These are phyloP conservation scores for Cladorrhinum sp. DNA, from an alignment of 2,329 filamentous ascomycete species.

Conservation along the genomic window DNA sequence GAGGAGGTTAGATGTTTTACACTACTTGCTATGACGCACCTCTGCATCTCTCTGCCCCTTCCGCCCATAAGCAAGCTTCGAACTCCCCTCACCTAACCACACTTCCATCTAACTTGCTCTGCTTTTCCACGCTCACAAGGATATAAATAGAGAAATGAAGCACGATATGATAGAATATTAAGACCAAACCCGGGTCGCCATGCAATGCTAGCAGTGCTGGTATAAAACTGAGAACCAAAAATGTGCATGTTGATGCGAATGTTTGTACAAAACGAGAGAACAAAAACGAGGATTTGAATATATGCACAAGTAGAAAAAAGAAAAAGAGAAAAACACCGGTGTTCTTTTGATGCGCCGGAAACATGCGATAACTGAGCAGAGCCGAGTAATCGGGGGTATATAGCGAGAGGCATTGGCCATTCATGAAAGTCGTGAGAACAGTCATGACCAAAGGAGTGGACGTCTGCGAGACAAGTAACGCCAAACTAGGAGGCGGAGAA, in stretches of 20 bases:
- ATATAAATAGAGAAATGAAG: neutral
- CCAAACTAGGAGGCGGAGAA: neutral
- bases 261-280: constrained; percentile 5
- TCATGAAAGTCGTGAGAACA: neutral
- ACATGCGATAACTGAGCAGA: neutral
- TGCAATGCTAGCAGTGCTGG: constrained; percentile 19
- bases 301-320: constrained; percentile 9
- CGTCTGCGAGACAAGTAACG: neutral
- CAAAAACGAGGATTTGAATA: constrained; percentile 4
- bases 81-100: no score
- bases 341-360: neutral
- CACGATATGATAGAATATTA: constrained; percentile 3
- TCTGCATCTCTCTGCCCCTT: neutral
- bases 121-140: neutral
- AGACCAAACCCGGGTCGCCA: constrained; percentile 22
- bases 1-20: neutral
- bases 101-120: no score
- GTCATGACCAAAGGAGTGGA: neutral
- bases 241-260: constrained; percentile 9
- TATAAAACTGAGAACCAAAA: constrained; percentile 6
- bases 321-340: constrained; percentile 1
- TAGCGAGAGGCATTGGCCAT: neutral
- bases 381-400: neutral
- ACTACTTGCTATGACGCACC: neutral
- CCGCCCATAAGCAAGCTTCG: no score